Evolutionary conservation across 495 filamentous ascomycete species (phyloP).

Genomic region (Platismatia glauca): DNA sequence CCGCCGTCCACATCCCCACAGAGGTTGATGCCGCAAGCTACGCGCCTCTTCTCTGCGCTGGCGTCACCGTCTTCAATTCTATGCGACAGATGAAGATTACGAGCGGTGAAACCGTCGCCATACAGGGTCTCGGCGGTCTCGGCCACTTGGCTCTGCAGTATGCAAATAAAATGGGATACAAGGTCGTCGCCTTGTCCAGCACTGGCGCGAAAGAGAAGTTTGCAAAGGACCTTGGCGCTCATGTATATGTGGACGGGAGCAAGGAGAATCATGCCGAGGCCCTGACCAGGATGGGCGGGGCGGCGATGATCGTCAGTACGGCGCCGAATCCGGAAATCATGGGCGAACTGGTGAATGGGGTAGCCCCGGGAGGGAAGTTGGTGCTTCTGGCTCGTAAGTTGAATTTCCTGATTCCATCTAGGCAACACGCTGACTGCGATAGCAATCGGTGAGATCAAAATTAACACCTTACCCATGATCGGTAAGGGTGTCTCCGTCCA

Average conservation of each 20-base stretch:
- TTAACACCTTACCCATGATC: constrained; percentile 44
- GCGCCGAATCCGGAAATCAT: constrained; percentile 48
- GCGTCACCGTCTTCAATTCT: constrained; percentile 60
- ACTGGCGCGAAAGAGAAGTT: constrained; percentile 48
- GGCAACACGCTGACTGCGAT: constrained; percentile 7
- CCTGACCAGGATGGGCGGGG: constrained; percentile 51
- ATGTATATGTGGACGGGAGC: constrained; percentile 52
- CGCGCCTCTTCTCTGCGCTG: constrained; percentile 59
- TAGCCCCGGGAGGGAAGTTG: constrained; percentile 47
- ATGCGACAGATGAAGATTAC: constrained; percentile 50
- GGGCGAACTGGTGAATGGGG: constrained; percentile 39
- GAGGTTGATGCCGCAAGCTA: constrained; percentile 47
- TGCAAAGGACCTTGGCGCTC: constrained; percentile 51
- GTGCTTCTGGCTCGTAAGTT: constrained; percentile 43
- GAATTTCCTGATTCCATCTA: not conserved
- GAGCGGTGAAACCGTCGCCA: constrained; percentile 47
- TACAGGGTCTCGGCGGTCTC: constrained; percentile 57
- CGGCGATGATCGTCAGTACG: constrained; percentile 51
- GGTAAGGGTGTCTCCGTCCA: constrained; percentile 41
- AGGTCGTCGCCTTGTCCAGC: constrained; percentile 49
- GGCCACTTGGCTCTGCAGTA: constrained; percentile 61
- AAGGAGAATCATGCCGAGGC: constrained; percentile 41
- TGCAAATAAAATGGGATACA: constrained; percentile 54
- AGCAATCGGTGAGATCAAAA: constrained; percentile 42
- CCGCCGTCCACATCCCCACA: constrained; percentile 47